Base-by-base conservation (phyloP, 768 basidiomycete species). In the Leccinum boreale region DNA sequence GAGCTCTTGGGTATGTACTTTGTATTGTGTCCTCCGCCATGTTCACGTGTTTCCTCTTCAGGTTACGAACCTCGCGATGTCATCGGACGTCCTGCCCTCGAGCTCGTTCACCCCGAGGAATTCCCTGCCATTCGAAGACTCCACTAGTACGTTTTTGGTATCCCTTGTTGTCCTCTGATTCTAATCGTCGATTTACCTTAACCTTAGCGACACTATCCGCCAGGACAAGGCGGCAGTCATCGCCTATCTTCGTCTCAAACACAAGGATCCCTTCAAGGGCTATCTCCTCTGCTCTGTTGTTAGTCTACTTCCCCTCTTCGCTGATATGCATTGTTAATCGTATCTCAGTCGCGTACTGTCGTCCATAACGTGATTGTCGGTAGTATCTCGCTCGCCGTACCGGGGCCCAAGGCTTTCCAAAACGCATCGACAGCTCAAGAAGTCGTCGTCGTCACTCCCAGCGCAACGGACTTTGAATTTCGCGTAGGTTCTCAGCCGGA, bases 371-470 rank as follows among this genome's bases (percentile, higher is more conserved):
- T 87, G 8, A 71, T 88, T 46, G 87, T 89, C 29, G 89, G 90
- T 36, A 88, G 87, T 61, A 85, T 92, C 31, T 90, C 90, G 1
- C 89, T 87, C 65, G 89, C 89, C 4, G 81, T 81, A 47, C 85
- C 88, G 9, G 85, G 86, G 8, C 82, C 84, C 23, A 90, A 90
- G 67, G 85, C 88, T 0, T 78, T 91, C 64, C 87, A 91, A 65
- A 90, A 86, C 65, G 87, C 87, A 15, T 89, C 89, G 14, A 92
- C 90, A 0, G 90, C 90, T 0, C 89, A 90, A 71, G 90, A 92
- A 73, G 84, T 92, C 60, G 83, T 84, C 19, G 83, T 92, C 29
- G 81, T 91, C 53, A 83, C 87, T 1, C 87, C 88, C 35, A 74
- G 71, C 26, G 79, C 81, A 6, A 70, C 75, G 24, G 79, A 81